Conservation (phyloP, 192 early-diverging fungal genomes). For the Umbelopsis vinacea region DNA sequence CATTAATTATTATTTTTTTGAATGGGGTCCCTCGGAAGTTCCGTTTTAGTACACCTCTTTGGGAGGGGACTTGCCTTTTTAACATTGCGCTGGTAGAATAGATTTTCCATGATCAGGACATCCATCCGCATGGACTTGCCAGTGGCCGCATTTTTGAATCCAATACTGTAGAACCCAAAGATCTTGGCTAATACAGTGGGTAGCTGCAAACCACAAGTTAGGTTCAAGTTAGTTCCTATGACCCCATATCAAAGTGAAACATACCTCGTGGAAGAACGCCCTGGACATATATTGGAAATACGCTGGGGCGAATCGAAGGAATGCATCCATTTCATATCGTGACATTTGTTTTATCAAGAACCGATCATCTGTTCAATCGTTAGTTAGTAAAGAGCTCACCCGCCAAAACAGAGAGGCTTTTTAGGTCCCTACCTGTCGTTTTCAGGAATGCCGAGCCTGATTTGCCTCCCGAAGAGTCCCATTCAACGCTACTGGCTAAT, state of each 20-base stretch:
- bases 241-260: background rate
- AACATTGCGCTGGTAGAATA: conserved; percentile 85
- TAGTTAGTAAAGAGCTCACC: background rate
- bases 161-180: conserved; percentile 90
- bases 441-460: conserved; percentile 91
- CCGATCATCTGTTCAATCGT: conserved; percentile 72
- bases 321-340: conserved; percentile 83
- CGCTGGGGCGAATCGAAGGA: conserved; percentile 84
- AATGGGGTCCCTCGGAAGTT: too few species aligned
- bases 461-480: conserved; percentile 88
- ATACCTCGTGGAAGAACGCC: conserved; percentile 77
- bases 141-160: conserved; percentile 79
- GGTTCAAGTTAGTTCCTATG: background rate
- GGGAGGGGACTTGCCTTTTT: conserved; percentile 50
- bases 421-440: conserved; percentile 64
- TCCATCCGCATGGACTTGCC: conserved; percentile 85
- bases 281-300: conserved; percentile 89
- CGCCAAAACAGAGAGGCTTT: background rate
- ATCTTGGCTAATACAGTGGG: conserved; percentile 88
- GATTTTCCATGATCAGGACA: conserved; percentile 94
- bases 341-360: conserved; percentile 91
- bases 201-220: conserved; percentile 48
- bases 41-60: too few species aligned
- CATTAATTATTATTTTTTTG: too few species aligned
- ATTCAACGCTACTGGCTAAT: conserved; percentile 80